Percentiles rank a stretch among this genome's conserved stretches.
These are phyloP conservation scores for Teratosphaeriaceae sp. DNA, from an alignment of 2,329 filamentous ascomycete species.

Conservation along the genomic window DNA sequence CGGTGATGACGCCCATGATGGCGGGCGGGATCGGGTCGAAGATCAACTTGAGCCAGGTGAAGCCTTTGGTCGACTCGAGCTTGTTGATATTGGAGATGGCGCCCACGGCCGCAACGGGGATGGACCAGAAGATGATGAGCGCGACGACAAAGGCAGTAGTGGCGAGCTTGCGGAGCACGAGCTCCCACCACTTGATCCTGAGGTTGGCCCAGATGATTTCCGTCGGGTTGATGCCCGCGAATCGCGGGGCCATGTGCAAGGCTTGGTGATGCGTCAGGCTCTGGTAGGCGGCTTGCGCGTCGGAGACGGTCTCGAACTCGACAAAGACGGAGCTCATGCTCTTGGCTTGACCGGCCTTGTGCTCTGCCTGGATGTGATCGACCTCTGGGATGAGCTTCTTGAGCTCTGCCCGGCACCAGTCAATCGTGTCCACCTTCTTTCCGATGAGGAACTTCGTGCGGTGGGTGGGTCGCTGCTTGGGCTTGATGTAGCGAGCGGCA, in stretches of 20 bases:
- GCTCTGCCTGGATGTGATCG: conserved; percentile 59
- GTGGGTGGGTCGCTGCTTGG: conserved; percentile 71
- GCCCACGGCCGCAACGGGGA: conserved; percentile 73
- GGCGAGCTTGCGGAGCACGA: conserved; percentile 57
- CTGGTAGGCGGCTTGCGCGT: conserved; percentile 82
- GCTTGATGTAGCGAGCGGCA: conserved; percentile 67
- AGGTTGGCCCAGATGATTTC: conserved; percentile 88
- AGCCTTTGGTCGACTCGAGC: conserved; percentile 33
- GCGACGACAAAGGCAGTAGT: conserved; percentile 66
- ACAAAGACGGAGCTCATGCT: conserved; percentile 77
- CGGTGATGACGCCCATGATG: conserved; percentile 78
- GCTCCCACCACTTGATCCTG: conserved; percentile 79
- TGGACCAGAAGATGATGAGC: conserved; percentile 81
- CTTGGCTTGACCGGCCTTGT: conserved; percentile 56
- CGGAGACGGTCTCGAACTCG: conserved; percentile 75
- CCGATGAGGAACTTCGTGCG: conserved; percentile 65
- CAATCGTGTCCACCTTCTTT: conserved; percentile 90
- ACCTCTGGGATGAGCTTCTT: conserved; percentile 67
- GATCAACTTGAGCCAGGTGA: conserved; percentile 63
- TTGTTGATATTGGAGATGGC: conserved; percentile 74
- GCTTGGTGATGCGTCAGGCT: conserved; percentile 80
- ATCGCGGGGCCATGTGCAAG: conserved; percentile 78
- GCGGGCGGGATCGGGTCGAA: conserved; percentile 61
- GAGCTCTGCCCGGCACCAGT: conserved; percentile 76
- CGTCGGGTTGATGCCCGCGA: conserved; percentile 71